These are phyloP conservation scores for Moesziomyces sp. DNA, from an alignment of 1,284 basidiomycete species.

Conservation along the genomic window DNA sequence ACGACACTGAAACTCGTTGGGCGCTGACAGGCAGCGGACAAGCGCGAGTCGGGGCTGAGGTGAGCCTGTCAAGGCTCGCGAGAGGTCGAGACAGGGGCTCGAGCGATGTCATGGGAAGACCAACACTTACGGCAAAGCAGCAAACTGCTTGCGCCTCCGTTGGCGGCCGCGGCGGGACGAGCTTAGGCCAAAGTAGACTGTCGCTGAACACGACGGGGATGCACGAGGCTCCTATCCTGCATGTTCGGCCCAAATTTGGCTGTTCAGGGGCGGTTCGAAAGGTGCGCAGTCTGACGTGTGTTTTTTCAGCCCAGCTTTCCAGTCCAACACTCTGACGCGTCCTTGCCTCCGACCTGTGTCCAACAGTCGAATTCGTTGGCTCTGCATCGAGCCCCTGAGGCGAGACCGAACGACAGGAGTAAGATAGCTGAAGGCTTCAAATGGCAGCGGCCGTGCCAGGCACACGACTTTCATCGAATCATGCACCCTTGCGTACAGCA, in stretches of 20 bases:
- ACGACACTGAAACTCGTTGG: conserved; percentile 6
- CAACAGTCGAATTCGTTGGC: neutral
- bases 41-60: conserved; percentile 9
- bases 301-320: conserved; percentile 2
- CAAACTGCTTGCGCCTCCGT: no score
- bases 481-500: neutral
- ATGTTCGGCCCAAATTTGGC: conserved; percentile 1
- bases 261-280: neutral
- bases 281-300: conserved; percentile 20
- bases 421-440: neutral
- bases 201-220: conserved; percentile 12
- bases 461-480: no score
- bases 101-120: conserved; percentile 1
- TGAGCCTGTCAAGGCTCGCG: neutral
- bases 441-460: neutral
- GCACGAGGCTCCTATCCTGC: conserved; percentile 29
- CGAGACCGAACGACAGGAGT: neutral
- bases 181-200: conserved; percentile 8
- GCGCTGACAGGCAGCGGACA: neutral
- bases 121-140: neutral
- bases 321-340: conserved; percentile 23
- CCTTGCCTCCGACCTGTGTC: neutral
- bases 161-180: neutral
- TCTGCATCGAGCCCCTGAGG: conserved; percentile 26
- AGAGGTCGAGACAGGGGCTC: conserved; percentile 7